Evolutionary conservation across 352 stramenopile species (phyloP), one percentile per base, ranked within the genome.

Genomic region (Globisporangium lucens): DNA sequence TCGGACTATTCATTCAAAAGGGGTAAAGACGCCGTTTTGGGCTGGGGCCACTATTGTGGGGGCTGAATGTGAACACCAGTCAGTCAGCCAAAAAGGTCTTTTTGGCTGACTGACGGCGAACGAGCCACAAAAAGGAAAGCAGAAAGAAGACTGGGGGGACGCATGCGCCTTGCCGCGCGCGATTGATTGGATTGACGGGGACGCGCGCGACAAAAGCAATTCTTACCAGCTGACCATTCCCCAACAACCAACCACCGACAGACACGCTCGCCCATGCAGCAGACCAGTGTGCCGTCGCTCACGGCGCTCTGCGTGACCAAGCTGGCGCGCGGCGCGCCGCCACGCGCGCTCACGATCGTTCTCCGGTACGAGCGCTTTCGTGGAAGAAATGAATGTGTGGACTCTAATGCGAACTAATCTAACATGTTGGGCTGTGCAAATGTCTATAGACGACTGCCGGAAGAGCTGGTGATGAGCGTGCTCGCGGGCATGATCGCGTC

Each of bases 401-500:
- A 22, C 56, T 59, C 22, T 41, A 15, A 10, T 60, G 30, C 9
- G 55, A 30, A 46, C 51, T 22, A 1, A 8, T 63, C 29, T 62
- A 64, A 56, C 17, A 12, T 13, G 38, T 56, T 10, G 41, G 17
- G 3, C 7, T 22, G 55, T 70, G 58, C 4, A 24, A 33, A 9
- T 51, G 4, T 24, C 27, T 38, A n/a, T 24, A 95, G 87, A 29
- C 83, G 85, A 6, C 66, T 96, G 4, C 88, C 88, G 10, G 85
- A 96, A 65, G 88, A 96, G 70, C 75, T 96, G 20, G 88, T 91
- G 60, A 84, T 90, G 75, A 88, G 68, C 43, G 63, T 94, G 62
- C 64, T 96, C 51, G 72, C 82, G 36, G 76, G 79, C 53, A 92
- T 96, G 82, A 87, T 93, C 49, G 66, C 73, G 33, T 79, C 79